Evolutionary conservation across 345 rosid species (phyloP).

Genomic region (Corymbia maculata): DNA sequence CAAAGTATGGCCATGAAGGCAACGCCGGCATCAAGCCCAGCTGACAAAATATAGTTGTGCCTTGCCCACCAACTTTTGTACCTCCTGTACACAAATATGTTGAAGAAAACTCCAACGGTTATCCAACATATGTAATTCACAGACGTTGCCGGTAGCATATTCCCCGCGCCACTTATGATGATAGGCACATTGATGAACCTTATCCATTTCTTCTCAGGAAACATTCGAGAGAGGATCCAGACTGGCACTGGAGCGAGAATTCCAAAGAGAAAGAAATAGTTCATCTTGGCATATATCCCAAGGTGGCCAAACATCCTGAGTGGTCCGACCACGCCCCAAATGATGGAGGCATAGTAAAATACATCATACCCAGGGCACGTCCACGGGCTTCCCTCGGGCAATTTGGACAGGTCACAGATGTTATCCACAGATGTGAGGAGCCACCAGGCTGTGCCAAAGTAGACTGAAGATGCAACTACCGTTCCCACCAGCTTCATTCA

Average conservation of each 20-base stretch:
- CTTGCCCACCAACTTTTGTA: constrained; percentile 49
- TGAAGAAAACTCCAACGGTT: constrained; percentile 21
- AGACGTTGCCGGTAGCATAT: constrained; percentile 15
- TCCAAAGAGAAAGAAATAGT: constrained; percentile 44
- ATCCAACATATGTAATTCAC: constrained; percentile 30
- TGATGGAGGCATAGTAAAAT: constrained; percentile 43
- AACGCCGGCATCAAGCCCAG: constrained; percentile 45
- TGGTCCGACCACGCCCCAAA: constrained; percentile 56
- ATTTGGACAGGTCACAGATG: constrained; percentile 19
- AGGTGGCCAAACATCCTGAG: constrained; percentile 33
- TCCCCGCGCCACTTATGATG: constrained; percentile 15
- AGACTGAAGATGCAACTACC: constrained; percentile 24
- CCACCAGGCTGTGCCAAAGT: constrained; percentile 47
- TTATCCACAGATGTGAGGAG: constrained; percentile 25
- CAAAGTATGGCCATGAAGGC: constrained; percentile 35
- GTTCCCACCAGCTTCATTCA: constrained; percentile 27
- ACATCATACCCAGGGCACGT: constrained; percentile 39
- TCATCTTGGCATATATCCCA: constrained; percentile 29
- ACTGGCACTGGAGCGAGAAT: constrained; percentile 29
- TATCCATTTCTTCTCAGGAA: constrained; percentile 32
- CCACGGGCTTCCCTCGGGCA: constrained; percentile 46
- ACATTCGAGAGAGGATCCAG: constrained; percentile 23
- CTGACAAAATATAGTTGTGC: constrained; percentile 34
- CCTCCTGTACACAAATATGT: constrained; percentile 13
- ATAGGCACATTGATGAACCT: constrained; percentile 28